Evolutionary conservation across 345 rosid genomes (phyloP).

Genomic region (Salix viminalis): DNA sequence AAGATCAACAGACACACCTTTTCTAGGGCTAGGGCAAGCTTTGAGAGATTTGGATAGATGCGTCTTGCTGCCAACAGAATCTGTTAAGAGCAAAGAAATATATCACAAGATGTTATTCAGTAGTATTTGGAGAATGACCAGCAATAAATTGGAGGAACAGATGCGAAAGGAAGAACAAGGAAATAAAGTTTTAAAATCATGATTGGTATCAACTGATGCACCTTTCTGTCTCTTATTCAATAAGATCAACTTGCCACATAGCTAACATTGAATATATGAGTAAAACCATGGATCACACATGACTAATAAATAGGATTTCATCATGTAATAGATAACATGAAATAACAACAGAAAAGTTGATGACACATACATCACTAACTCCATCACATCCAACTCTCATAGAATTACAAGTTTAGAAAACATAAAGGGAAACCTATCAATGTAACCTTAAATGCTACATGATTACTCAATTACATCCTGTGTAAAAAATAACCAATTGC

Average conservation of each 20-base stretch:
- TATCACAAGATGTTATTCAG: background rate
- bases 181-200: background rate
- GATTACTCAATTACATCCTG: too few species aligned
- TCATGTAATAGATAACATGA: too few species aligned
- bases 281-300: background rate
- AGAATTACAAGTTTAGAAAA: too few species aligned
- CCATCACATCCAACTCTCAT: too few species aligned
- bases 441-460: too few species aligned
- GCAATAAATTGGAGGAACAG: background rate
- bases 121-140: background rate
- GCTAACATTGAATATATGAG: background rate
- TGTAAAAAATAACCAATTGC: too few species aligned
- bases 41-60: conserved; percentile 82
- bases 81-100: conserved; percentile 32
- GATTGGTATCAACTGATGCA: background rate
- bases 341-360: too few species aligned
- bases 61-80: conserved; percentile 65
- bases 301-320: background rate
- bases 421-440: too few species aligned
- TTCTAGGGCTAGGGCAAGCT: conserved; percentile 92
- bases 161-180: background rate
- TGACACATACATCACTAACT: too few species aligned
- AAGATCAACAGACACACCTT: conserved; percentile 41
- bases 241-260: background rate
- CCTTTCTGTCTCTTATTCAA: background rate